Base-by-base conservation (phyloP, 192 early-diverging fungal species). In the Coemansia sp. region DNA sequence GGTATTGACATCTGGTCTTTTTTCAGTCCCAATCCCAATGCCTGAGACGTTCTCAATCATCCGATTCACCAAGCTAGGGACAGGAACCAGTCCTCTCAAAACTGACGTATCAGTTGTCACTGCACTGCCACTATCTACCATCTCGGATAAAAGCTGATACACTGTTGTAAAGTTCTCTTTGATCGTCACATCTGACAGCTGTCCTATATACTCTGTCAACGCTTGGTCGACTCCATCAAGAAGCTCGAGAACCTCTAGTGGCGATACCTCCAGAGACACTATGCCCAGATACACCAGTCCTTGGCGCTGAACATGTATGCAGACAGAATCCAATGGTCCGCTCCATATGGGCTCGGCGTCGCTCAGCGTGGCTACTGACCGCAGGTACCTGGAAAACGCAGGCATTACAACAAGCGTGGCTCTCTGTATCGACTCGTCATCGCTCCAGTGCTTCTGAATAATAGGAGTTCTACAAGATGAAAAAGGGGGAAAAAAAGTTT, bases 141-240 rank as follows among this genome's bases (percentile, higher is more conserved):
- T 91, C 72, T 98, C 95, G 52, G 95, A 91, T 61, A 98, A 82
- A 32, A 98, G 77, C 85, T 92, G 69, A 34, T 68, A 67, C 13
- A 96, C 89, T 13, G 89, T 91, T 25, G 89, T 87, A 87, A 95
- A 95, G 78, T 96, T 91, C 57, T 98, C 94, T 75, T 91, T 92
- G 20, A 98, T 85, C 24, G 86, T 86, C 19, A 81, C 65, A 65
- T 97, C 95, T 10, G 90, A 88, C 19, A 98, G 69, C 30, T 85
- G 76, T 18, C 89, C 89, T 57, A 95, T 87, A 66, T 98, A 98
- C 60, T 94, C 92, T 1, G 82, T 62, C 14, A 96, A 63, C 58
- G 93, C 84, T 57, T 92, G 89, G 19, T 86, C 82, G 27, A 93
- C 85, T 32, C 90, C 82, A 52, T 93, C 89, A 23, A 94, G 78